These are phyloP conservation scores for Acacia crassicarpa DNA, from an alignment of 306 rosid species.

Conservation along the genomic window DNA sequence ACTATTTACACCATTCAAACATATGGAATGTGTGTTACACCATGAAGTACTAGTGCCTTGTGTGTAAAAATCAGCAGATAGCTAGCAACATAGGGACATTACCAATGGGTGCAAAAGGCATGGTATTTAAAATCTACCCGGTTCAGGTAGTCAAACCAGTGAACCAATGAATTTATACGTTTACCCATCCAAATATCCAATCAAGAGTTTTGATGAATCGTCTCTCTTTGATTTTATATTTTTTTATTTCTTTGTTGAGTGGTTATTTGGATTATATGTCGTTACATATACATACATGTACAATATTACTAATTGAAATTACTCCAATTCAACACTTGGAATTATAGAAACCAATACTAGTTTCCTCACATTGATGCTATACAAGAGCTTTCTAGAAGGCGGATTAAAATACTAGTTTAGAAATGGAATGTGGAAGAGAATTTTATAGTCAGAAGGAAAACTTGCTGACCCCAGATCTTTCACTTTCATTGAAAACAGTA, in stretches of 20 bases:
- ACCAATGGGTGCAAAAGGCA: not conserved
- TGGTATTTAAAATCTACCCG: no score
- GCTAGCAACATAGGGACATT: not conserved
- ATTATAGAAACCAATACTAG: not conserved
- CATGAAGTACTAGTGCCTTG: not conserved
- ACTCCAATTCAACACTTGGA: not conserved
- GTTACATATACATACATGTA: no score
- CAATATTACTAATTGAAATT: not conserved
- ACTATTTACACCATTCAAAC: not conserved
- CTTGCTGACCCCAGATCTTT: not conserved
- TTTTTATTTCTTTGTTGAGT: no score
- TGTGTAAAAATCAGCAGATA: not conserved
- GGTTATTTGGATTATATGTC: no score
- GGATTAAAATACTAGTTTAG: not conserved
- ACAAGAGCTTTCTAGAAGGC: not conserved
- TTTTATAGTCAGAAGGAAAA: constrained; percentile 1
- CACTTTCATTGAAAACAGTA: not conserved
- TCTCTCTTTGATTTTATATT: no score
- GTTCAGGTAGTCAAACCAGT: no score
- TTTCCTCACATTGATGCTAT: not conserved
- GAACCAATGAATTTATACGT: no score
- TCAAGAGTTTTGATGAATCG: no score
- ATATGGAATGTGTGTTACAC: not conserved
- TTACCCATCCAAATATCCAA: no score
- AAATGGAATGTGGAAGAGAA: not conserved